Conservation (phyloP, 306 rosid species). For the Corylus heterophylla region DNA sequence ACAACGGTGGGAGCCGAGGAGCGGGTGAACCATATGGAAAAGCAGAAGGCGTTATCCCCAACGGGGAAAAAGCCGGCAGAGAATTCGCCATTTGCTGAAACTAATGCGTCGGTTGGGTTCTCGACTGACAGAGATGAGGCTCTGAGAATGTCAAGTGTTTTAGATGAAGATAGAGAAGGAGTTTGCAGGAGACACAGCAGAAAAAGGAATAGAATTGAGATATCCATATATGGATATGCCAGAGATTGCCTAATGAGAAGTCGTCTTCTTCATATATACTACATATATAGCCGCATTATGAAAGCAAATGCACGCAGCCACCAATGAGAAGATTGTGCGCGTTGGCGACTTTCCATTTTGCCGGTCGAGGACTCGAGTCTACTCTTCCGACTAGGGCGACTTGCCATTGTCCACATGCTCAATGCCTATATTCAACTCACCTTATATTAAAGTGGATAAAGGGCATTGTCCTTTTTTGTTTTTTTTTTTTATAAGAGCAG, state of each 20-base stretch:
- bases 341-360: too few species aligned
- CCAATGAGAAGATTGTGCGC: too few species aligned
- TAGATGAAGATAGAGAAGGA: conserved; percentile 19
- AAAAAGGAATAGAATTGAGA: conserved; percentile 17
- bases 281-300: too few species aligned
- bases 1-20: conserved; percentile 37
- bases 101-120: conserved; percentile 29
- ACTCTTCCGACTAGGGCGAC: too few species aligned
- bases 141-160: conserved; percentile 31
- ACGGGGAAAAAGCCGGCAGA: conserved; percentile 47
- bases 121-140: conserved; percentile 45
- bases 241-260: not conserved
- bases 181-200: conserved; percentile 19
- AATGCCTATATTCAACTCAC: too few species aligned
- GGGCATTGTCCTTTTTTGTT: too few species aligned
- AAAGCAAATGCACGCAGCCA: too few species aligned
- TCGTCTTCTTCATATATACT: too few species aligned
- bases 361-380: too few species aligned
- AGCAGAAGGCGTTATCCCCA: conserved; percentile 58
- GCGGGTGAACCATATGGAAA: conserved; percentile 45
- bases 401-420: too few species aligned
- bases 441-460: too few species aligned
- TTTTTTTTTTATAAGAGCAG: too few species aligned
- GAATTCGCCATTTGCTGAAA: conserved; percentile 46
- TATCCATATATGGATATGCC: conserved; percentile 13